Percentiles rank a stretch among this genome's conserved stretches.
These are phyloP conservation scores for Limtongia smithiae DNA, from an alignment of 805 yeast species.

Conservation along the genomic window DNA sequence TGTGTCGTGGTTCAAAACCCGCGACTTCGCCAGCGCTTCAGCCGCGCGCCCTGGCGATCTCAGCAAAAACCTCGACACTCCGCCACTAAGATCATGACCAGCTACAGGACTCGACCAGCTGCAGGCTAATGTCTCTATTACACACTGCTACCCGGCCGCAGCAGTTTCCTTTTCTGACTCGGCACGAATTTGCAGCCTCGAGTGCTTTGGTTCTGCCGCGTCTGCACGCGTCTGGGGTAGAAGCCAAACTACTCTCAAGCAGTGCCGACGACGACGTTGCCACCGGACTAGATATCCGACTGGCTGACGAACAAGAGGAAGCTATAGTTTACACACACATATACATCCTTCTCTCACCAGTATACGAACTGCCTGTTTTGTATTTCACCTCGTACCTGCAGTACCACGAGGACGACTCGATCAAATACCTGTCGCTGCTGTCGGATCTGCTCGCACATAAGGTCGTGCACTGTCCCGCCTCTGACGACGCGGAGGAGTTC, in stretches of 20 bases:
- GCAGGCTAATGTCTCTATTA: no score
- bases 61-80: no score
- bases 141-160: not conserved
- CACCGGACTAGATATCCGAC: not conserved
- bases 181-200: conserved; percentile 13
- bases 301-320: not conserved
- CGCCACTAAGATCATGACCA: no score
- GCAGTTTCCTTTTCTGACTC: conserved; percentile 10
- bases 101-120: no score
- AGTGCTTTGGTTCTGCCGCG: conserved; percentile 10
- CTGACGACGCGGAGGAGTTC: not conserved
- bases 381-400: conserved; percentile 7
- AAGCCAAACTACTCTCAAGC: not conserved
- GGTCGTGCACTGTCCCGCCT: not conserved
- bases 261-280: not conserved
- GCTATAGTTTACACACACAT: not conserved
- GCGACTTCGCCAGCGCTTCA: no score
- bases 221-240: conserved; percentile 8
- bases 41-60: no score
- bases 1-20: no score
- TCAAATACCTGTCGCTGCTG: not conserved
- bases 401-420: not conserved
- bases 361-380: conserved; percentile 16
- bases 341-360: conserved; percentile 17
- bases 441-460: conserved; percentile 3